phyloP scores from a whole-genome alignment of 2,329 filamentous ascomycete species.

The Claviceps spartinae region DNA sequence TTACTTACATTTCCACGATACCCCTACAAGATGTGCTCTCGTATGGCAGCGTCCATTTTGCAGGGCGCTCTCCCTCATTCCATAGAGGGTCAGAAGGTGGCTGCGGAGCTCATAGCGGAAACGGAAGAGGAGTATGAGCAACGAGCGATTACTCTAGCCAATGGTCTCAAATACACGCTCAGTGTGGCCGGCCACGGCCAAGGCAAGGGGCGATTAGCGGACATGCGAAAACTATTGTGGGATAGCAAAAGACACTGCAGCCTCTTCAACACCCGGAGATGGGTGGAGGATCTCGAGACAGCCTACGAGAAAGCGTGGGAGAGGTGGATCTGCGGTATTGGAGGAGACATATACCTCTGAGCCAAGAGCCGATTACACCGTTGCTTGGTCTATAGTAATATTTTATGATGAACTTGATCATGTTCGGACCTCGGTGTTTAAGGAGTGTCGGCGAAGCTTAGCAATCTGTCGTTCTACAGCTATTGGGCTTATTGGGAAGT shows the following conservation, averaged over 20 bases:
- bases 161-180: conserved; percentile 44
- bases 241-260: conserved; percentile 73
- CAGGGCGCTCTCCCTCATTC: conserved; percentile 71
- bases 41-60: conserved; percentile 92
- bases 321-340: conserved; percentile 71
- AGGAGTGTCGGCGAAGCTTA: not conserved
- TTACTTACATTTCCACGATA: conserved; percentile 83
- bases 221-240: conserved; percentile 72
- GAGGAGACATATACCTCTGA: conserved; percentile 82
- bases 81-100: conserved; percentile 51
- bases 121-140: conserved; percentile 78
- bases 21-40: conserved; percentile 96
- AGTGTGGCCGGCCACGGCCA: conserved; percentile 32
- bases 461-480: not conserved
- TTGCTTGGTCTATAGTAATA: not conserved
- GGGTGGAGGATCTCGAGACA: conserved; percentile 79
- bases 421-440: not conserved
- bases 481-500: too few relatives aligned
- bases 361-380: not conserved
- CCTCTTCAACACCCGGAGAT: conserved; percentile 80
- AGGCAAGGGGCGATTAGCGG: conserved; percentile 55
- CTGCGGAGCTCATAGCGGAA: conserved; percentile 60
- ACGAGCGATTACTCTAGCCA: conserved; percentile 55
- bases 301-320: conserved; percentile 84
- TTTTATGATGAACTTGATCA: conserved; percentile 1